Conservation (phyloP, 148 eudicot species). For the Mesembryanthemum crystallinum region DNA sequence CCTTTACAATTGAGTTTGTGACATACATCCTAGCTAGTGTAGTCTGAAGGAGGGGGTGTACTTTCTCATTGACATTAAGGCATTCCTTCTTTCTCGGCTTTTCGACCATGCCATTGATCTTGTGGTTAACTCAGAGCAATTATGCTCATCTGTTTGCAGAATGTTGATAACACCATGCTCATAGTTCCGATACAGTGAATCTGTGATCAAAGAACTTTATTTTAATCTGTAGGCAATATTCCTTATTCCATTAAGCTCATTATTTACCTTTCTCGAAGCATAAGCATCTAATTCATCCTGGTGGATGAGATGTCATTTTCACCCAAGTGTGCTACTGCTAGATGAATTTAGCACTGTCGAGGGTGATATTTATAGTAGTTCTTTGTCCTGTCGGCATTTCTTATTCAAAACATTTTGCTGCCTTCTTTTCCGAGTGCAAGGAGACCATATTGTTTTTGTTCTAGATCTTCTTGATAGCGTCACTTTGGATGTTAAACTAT, state of each 20-base stretch:
- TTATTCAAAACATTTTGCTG: not conserved
- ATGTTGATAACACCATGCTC: too few species aligned
- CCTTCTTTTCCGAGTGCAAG: not conserved
- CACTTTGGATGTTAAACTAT: not conserved
- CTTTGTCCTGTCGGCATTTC: not conserved
- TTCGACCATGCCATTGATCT: too few species aligned
- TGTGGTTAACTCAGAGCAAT: too few species aligned
- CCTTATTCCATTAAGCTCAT: not conserved
- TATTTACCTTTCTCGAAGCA: not conserved
- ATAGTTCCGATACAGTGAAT: too few species aligned
- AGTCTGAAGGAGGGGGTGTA: not conserved
- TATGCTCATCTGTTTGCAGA: too few species aligned
- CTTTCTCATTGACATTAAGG: not conserved
- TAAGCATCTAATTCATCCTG: not conserved
- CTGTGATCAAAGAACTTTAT: too few species aligned
- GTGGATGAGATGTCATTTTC: constrained; percentile 12
- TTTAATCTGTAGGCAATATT: too few species aligned
- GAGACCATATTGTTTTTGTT: not conserved
- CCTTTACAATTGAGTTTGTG: too few species aligned
- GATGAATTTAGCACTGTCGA: constrained; percentile 1
- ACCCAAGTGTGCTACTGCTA: not conserved
- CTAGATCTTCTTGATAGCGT: not conserved
- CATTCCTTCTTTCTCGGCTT: not conserved
- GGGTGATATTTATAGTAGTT: not conserved
- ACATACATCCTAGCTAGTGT: not conserved